These are phyloP conservation scores for Candida berthetii DNA, from an alignment of 805 yeast genomes.

Conservation along the genomic window DNA sequence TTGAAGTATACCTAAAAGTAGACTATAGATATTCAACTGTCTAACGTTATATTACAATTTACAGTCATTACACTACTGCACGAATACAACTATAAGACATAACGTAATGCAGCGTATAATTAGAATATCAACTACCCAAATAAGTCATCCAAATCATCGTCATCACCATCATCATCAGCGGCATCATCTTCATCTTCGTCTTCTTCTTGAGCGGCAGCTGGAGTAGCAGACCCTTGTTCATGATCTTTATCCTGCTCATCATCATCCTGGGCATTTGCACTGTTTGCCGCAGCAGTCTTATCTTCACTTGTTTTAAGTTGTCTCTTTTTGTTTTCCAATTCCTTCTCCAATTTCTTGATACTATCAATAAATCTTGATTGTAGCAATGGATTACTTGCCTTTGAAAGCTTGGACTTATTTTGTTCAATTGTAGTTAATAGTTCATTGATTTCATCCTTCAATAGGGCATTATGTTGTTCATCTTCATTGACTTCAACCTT, in stretches of 20 bases:
- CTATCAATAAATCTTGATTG: slow-evolving; percentile 81
- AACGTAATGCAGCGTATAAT: background rate
- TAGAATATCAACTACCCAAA: background rate
- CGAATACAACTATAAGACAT: too few relatives aligned
- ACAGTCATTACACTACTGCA: too few relatives aligned
- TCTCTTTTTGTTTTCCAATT: slow-evolving; percentile 72
- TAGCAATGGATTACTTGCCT: slow-evolving; percentile 79
- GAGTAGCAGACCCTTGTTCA: slow-evolving; percentile 15
- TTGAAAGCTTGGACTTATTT: slow-evolving; percentile 65
- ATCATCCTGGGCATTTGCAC: slow-evolving; percentile 9
- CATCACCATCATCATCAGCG: slow-evolving; percentile 28
- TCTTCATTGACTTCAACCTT: slow-evolving; percentile 48
- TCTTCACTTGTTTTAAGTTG: slow-evolving; percentile 43
- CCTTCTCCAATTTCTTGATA: slow-evolving; percentile 70
- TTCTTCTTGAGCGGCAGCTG: slow-evolving; percentile 11
- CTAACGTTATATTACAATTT: too few relatives aligned
- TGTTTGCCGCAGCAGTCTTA: slow-evolving; percentile 9
- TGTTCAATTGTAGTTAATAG: slow-evolving; percentile 70
- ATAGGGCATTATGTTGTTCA: slow-evolving; percentile 62
- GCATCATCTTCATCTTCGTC: slow-evolving; percentile 20
- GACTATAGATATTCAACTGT: too few relatives aligned
- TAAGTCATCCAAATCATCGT: slow-evolving; percentile 20
- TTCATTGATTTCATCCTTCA: slow-evolving; percentile 83
- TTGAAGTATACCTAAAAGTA: too few relatives aligned
- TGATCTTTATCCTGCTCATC: slow-evolving; percentile 16